Evolutionary conservation across 2,329 filamentous ascomycete species (phyloP).

Genomic region (Ophiostoma perfectum): DNA sequence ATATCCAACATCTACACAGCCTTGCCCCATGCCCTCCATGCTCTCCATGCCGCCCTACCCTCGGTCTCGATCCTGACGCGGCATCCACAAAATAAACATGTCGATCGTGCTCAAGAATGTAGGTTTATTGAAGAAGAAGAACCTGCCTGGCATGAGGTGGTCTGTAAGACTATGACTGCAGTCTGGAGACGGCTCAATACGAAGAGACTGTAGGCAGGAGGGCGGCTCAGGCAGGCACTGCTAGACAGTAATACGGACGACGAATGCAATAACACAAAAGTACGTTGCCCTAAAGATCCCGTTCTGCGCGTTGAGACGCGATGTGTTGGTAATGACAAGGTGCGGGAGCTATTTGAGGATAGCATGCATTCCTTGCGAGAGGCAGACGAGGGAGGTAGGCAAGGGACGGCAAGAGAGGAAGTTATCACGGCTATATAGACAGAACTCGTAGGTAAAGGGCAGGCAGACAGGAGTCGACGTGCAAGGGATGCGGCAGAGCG

Average conservation of each 20-base stretch:
- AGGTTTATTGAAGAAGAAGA: neutral
- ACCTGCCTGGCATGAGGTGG: too few relatives aligned
- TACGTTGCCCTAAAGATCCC: neutral
- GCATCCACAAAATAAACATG: slow-evolving; percentile 9
- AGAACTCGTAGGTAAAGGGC: neutral
- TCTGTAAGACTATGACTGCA: too few relatives aligned
- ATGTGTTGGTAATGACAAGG: too few relatives aligned
- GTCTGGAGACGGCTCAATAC: too few relatives aligned
- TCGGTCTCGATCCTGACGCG: neutral
- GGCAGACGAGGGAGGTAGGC: neutral
- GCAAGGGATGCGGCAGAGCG: neutral
- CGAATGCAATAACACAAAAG: neutral
- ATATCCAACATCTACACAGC: neutral
- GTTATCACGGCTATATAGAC: neutral
- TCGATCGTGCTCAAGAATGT: neutral
- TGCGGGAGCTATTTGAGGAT: too few relatives aligned
- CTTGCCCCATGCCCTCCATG: neutral
- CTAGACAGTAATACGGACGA: neutral
- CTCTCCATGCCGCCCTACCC: neutral
- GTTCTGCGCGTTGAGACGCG: neutral
- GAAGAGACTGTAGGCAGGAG: too few relatives aligned
- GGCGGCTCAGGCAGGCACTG: too few relatives aligned
- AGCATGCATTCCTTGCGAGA: too few relatives aligned
- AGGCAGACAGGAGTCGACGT: neutral
- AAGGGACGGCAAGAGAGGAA: neutral